A percentile compares a stretch with the other conserved stretches of the same genome.
Conservation (phyloP, 2,329 filamentous ascomycete species). For the Fusarium decemcellulare region DNA sequence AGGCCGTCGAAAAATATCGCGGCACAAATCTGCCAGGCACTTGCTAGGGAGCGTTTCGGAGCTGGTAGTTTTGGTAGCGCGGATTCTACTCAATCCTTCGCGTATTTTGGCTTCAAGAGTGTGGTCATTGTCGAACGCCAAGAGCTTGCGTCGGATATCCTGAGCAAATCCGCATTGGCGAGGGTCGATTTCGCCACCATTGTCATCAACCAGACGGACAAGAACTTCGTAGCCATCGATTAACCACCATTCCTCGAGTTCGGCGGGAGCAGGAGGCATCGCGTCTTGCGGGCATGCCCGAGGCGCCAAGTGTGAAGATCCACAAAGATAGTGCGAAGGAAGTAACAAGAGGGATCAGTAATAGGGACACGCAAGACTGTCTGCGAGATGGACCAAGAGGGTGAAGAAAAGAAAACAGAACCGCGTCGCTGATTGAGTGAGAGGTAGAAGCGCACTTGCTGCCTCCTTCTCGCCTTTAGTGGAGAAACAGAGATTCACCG, state of each 20-base stretch:
- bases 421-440: neutral
- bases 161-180: conserved; percentile 53
- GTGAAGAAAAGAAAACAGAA: neutral
- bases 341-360: too few species aligned
- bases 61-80: conserved; percentile 25
- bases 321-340: too few species aligned
- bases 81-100: conserved; percentile 37
- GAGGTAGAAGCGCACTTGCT: neutral
- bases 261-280: conserved; percentile 51
- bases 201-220: conserved; percentile 42
- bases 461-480: neutral
- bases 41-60: conserved; percentile 48
- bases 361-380: too few species aligned
- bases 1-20: conserved; percentile 46
- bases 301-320: neutral
- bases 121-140: conserved; percentile 50
- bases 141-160: conserved; percentile 48
- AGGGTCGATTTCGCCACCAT: conserved; percentile 31
- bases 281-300: neutral
- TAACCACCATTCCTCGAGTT: conserved; percentile 55
- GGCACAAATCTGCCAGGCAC: conserved; percentile 42
- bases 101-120: conserved; percentile 36
- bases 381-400: neutral
- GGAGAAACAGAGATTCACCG: conserved; percentile 4
- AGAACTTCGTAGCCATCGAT: conserved; percentile 44